Evolutionary conservation across 371 early-diverging fungal species (phyloP).

Genomic region (Basidiobolus meristosporus): DNA sequence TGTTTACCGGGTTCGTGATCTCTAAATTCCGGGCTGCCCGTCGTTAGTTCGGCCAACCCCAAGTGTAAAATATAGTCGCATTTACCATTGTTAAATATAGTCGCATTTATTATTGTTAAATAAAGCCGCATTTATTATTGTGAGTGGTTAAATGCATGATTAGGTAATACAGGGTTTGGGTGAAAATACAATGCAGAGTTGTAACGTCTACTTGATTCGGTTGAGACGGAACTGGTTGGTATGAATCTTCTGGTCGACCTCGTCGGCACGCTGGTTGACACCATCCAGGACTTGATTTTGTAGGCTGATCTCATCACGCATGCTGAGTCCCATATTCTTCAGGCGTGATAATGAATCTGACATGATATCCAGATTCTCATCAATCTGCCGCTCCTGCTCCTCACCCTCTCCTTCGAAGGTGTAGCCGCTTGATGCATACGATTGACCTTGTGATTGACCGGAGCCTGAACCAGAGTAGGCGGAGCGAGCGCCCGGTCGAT

Average conservation of each 20-base stretch:
- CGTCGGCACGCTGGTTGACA: neutral
- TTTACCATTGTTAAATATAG: too few species aligned
- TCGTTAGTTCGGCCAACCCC: too few species aligned
- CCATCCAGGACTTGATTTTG: conserved; percentile 17
- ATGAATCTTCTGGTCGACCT: too few species aligned
- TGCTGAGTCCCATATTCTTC: conserved; percentile 49
- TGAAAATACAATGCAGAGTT: too few species aligned
- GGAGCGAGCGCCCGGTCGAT: conserved; percentile 7
- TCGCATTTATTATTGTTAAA: too few species aligned
- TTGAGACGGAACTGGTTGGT: too few species aligned
- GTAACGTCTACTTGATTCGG: conserved; percentile 18
- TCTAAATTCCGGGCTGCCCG: too few species aligned
- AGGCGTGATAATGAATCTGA: conserved; percentile 30
- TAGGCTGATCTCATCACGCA: conserved; percentile 39
- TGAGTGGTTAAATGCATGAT: too few species aligned
- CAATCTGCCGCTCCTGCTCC: conserved; percentile 54
- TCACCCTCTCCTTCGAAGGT: conserved; percentile 44
- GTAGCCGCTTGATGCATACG: conserved; percentile 12
- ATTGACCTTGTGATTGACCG: neutral
- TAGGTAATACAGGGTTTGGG: conserved; percentile 19
- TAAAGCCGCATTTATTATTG: too few species aligned
- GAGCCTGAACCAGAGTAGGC: conserved; percentile 1
- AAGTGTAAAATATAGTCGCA: too few species aligned
- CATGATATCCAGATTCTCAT: conserved; percentile 45
- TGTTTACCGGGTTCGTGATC: too few species aligned